Base-by-base conservation (phyloP, 75 land plant genomes). In the Pinus taeda region DNA sequence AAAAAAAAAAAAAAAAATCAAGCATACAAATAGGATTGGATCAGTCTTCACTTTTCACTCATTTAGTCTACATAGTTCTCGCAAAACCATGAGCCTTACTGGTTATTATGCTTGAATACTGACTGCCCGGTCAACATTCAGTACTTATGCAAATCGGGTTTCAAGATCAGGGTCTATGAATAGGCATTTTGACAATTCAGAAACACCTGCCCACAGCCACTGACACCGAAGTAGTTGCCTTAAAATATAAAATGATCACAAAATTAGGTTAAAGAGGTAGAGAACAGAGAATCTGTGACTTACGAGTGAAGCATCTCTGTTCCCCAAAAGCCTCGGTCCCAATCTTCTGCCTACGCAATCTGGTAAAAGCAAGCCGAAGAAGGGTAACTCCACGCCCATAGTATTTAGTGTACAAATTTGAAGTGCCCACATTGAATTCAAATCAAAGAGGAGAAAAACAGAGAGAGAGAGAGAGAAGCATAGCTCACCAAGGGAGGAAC, bases 261-360 rank as follows among this genome's bases (percentile, higher is more conserved):
- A 42, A 39, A 37, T 69, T 69, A 69, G 21, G 33, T 69, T 42
- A n/a, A 42, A 36, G 72, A 15, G 1, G 14, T n/a, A 69, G 45
- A 69, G 53, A 69, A 69, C 12, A 49, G 12, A 1, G 12, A 49
- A 49, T 49, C 36, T 42, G 20, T 7, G n/a, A 69, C 72, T 69
- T 69, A 69, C 72, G 42, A 22, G 72, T 8, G 72, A 79, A 76
- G 74, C 85, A 82, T 85, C 92, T 76, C 53, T 76, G 59, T 91
- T 76, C 76, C 92, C 90, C 60, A 91, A 85, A 85, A 92, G 73
- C 74, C 82, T 86, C 21, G 99, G 97, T 58, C 98, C 98, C 26
- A 88, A 85, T 66, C 89, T 88, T 76, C 98, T 85, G 55, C 96
- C 94, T 71, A 90, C 73, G 82, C 98, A 95, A 90, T 85, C 98